phyloP scores from a whole-genome alignment of 352 stramenopile species.

The Phytophthora rubi region DNA sequence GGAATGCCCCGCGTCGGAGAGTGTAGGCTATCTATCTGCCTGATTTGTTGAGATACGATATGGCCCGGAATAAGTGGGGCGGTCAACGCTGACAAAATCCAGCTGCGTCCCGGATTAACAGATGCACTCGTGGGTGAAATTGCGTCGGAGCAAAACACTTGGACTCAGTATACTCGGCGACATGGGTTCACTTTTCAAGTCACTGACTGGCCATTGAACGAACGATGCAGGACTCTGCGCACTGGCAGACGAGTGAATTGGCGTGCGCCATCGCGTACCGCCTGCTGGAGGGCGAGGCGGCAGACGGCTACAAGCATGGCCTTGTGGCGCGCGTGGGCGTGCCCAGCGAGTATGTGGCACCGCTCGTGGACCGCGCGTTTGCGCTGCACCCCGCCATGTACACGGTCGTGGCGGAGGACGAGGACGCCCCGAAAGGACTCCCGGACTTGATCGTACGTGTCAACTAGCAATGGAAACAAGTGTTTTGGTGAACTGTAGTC shows the following conservation, averaged over 20 bases:
- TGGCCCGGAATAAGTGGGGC: slow-evolving; percentile 19
- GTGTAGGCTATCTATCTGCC: neutral
- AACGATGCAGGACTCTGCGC: slow-evolving; percentile 24
- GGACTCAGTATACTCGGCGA: slow-evolving; percentile 8
- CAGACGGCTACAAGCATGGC: slow-evolving; percentile 35
- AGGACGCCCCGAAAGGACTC: slow-evolving; percentile 10
- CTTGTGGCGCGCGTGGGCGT: slow-evolving; percentile 47
- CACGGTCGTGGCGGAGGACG: slow-evolving; percentile 31
- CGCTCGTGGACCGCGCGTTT: slow-evolving; percentile 54
- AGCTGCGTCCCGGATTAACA: slow-evolving; percentile 16
- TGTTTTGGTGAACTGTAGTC: slow-evolving; percentile 12
- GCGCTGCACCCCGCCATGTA: slow-evolving; percentile 56
- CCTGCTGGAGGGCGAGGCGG: slow-evolving; percentile 35
- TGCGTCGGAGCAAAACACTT: slow-evolving; percentile 5
- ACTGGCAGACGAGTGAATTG: slow-evolving; percentile 52
- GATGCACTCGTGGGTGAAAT: slow-evolving; percentile 4
- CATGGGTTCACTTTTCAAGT: slow-evolving; percentile 23
- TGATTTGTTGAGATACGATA: slow-evolving; percentile 35
- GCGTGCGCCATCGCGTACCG: slow-evolving; percentile 46
- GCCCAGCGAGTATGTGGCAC: slow-evolving; percentile 49
- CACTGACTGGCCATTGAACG: slow-evolving; percentile 2
- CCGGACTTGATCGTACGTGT: slow-evolving; percentile 49
- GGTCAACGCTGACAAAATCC: neutral
- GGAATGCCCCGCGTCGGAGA: neutral
- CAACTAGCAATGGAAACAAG: neutral